Conservation (phyloP, 495 filamentous ascomycete genomes). For the Trichoderma gamsii region DNA sequence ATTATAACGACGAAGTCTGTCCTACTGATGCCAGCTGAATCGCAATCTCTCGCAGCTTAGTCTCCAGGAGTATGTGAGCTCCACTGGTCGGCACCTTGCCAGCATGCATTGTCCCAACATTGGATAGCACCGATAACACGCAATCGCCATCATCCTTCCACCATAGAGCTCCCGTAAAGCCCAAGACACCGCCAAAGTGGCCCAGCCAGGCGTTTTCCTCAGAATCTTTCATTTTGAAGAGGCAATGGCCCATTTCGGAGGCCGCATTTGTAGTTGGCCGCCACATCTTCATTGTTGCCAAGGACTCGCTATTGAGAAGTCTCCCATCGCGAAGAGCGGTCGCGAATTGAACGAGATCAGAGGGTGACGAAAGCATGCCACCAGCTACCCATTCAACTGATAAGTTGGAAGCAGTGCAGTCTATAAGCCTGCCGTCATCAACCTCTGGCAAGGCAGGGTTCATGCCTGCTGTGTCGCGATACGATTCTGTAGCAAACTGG, state of each 20-base stretch:
- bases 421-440: neutral
- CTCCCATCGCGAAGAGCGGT: neutral
- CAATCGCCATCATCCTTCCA: neutral
- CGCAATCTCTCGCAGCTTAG: neutral
- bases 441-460: neutral
- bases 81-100: neutral
- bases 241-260: neutral
- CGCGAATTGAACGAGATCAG: neutral
- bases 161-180: neutral
- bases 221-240: neutral
- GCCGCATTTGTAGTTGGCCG: neutral
- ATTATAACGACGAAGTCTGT: no score
- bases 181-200: neutral
- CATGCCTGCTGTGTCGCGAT: neutral
- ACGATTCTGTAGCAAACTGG: neutral
- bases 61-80: neutral
- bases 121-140: neutral
- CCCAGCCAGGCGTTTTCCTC: neutral
- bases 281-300: neutral
- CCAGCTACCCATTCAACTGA: neutral
- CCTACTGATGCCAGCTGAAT: neutral
- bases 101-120: neutral
- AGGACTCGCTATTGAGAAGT: neutral
- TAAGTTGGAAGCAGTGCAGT: neutral
- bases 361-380: neutral